phyloP scores from a whole-genome alignment of 2,329 filamentous ascomycete genomes.

The Fusarium nanum region DNA sequence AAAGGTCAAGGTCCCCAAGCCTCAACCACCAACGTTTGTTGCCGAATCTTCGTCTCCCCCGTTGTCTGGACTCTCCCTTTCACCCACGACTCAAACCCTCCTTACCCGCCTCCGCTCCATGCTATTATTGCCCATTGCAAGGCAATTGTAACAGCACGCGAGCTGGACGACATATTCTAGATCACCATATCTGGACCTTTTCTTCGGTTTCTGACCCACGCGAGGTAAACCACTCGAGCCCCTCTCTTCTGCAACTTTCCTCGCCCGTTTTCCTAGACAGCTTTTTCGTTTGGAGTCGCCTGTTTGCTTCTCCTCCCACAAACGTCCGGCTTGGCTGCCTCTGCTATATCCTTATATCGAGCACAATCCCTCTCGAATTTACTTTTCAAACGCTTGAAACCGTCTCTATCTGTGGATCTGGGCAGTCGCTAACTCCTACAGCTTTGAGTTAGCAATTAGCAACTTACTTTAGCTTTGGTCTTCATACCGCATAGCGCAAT shows the following conservation, averaged over 20 bases:
- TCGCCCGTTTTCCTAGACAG: slow-evolving; percentile 30
- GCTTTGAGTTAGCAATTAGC: slow-evolving; percentile 38
- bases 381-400: slow-evolving; percentile 24
- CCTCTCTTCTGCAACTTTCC: slow-evolving; percentile 39
- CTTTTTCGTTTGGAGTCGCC: slow-evolving; percentile 36
- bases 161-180: slow-evolving; percentile 52
- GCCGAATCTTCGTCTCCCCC: slow-evolving; percentile 46
- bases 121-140: slow-evolving; percentile 54
- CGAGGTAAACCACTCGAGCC: slow-evolving; percentile 48
- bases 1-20: slow-evolving; percentile 51
- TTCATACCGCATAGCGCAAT: slow-evolving; percentile 23
- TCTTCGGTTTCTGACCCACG: slow-evolving; percentile 39
- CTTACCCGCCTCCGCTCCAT: slow-evolving; percentile 48
- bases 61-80: slow-evolving; percentile 47
- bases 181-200: slow-evolving; percentile 41
- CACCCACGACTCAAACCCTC: slow-evolving; percentile 42
- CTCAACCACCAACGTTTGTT: slow-evolving; percentile 52
- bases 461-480: slow-evolving; percentile 35
- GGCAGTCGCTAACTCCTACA: slow-evolving; percentile 35
- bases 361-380: slow-evolving; percentile 9
- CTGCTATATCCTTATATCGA: slow-evolving; percentile 10
- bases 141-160: slow-evolving; percentile 53
- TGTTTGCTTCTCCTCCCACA: slow-evolving; percentile 40
- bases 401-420: slow-evolving; percentile 33
- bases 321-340: slow-evolving; percentile 17